These are phyloP conservation scores for Corylus americana DNA, from an alignment of 306 rosid genomes.

Conservation along the genomic window DNA sequence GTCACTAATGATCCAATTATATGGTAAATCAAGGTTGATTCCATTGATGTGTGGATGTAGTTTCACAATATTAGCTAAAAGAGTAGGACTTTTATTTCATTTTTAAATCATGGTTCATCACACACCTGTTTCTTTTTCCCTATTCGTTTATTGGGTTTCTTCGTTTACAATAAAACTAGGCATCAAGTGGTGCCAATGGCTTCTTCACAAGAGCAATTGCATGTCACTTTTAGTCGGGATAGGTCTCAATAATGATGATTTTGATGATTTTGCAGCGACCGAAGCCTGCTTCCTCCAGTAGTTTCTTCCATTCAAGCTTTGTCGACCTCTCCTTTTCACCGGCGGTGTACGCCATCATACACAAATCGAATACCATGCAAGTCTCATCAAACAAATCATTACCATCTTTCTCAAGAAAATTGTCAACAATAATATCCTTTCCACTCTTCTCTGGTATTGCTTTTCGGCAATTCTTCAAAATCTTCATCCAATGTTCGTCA, in stretches of 20 bases:
- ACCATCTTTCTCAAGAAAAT: conserved; percentile 36
- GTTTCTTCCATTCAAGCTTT: conserved; percentile 56
- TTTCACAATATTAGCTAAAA: conserved; percentile 26
- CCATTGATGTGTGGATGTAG: conserved; percentile 27
- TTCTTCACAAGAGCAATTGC: too few relatives aligned
- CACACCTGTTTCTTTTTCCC: neutral
- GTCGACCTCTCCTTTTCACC: conserved; percentile 47
- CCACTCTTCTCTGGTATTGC: neutral
- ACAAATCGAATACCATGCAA: conserved; percentile 47
- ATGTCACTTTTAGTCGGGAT: conserved; percentile 4
- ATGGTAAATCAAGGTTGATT: conserved; percentile 31
- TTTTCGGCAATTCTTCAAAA: neutral
- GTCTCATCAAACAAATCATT: conserved; percentile 44
- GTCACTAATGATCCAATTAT: neutral
- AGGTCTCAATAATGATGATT: conserved; percentile 38
- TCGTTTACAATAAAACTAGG: too few relatives aligned
- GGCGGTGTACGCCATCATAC: conserved; percentile 35
- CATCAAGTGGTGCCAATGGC: too few relatives aligned
- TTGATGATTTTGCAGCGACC: conserved; percentile 50
- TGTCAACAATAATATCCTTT: conserved; percentile 16
- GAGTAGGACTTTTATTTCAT: too few relatives aligned
- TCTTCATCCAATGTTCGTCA: conserved; percentile 11
- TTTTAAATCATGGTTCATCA: too few relatives aligned
- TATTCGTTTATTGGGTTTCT: neutral
- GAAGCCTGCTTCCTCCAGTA: conserved; percentile 55